phyloP scores from a whole-genome alignment of 306 rosid species.

The Myrica gale region DNA sequence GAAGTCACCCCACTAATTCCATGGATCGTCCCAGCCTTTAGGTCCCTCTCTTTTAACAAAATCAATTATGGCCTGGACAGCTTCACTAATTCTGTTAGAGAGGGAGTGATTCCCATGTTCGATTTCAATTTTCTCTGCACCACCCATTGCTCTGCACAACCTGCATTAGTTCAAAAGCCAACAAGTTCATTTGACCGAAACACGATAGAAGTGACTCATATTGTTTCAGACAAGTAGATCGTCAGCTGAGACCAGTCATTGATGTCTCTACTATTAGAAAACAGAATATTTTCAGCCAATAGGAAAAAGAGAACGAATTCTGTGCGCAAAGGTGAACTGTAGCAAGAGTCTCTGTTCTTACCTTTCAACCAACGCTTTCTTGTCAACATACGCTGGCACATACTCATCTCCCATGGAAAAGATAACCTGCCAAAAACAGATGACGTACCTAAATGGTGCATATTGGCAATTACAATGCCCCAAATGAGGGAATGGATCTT shows the following conservation, averaged over 20 bases:
- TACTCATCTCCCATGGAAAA: conserved; percentile 94
- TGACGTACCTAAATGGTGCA: conserved; percentile 6
- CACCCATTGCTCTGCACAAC: conserved; percentile 92
- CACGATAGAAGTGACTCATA: not conserved
- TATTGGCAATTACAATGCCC: conserved; percentile 7
- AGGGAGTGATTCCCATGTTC: conserved; percentile 94
- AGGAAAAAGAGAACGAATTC: not conserved
- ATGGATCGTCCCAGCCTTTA: conserved; percentile 98
- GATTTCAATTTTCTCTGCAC: conserved; percentile 86
- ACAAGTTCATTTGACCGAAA: conserved; percentile 5
- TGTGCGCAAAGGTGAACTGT: not conserved
- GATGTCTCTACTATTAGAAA: not conserved
- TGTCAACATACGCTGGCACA: conserved; percentile 94
- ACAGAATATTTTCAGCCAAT: not conserved
- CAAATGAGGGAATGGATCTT: not conserved
- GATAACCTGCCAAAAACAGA: conserved; percentile 60
- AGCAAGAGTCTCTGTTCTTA: conserved; percentile 36
- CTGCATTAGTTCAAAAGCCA: conserved; percentile 46
- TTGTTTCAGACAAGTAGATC: conserved; percentile 3
- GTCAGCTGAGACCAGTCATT: not conserved
- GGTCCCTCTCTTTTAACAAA: conserved; percentile 89
- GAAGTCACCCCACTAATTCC: conserved; percentile 50
- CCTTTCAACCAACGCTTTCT: conserved; percentile 82
- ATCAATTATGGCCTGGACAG: conserved; percentile 73
- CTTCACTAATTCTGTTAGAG: conserved; percentile 83